Conservation (phyloP, 2,329 filamentous ascomycete species). For the Gnomoniopsis sp. region DNA sequence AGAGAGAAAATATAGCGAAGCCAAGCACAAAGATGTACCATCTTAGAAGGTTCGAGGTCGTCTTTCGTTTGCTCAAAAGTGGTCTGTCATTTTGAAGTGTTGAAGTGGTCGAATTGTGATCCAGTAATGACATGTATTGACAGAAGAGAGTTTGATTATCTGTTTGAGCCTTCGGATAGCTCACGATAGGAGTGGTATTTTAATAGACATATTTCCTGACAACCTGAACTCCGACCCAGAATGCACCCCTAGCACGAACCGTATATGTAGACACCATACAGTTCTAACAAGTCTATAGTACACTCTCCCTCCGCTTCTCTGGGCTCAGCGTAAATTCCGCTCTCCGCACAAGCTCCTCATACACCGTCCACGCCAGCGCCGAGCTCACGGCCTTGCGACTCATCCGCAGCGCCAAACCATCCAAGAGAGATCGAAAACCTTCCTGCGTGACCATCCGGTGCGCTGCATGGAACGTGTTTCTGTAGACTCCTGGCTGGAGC, state of each 20-base stretch:
- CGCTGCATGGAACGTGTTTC: slow-evolving; percentile 76
- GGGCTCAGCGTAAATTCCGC: slow-evolving; percentile 42
- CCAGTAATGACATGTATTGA: no score
- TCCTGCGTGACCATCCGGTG: slow-evolving; percentile 79
- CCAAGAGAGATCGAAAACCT: slow-evolving; percentile 75
- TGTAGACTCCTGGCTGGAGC: slow-evolving; percentile 77
- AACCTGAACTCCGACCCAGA: background rate
- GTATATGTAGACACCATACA: background rate
- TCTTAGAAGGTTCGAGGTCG: no score
- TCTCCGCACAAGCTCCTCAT: slow-evolving; percentile 84
- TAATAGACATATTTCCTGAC: background rate
- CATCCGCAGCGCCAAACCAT: slow-evolving; percentile 83
- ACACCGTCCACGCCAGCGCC: slow-evolving; percentile 95
- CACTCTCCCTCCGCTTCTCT: slow-evolving; percentile 18
- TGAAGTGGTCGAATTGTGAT: no score
- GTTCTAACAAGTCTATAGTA: slow-evolving; percentile 7
- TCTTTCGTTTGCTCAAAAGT: no score
- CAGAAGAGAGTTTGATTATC: no score
- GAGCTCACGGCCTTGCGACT: slow-evolving; percentile 88
- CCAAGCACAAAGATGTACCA: no score
- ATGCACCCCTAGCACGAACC: background rate
- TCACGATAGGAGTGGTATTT: background rate
- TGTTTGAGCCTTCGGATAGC: no score
- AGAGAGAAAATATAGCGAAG: no score
- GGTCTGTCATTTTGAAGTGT: no score